Percentiles rank a stretch among this genome's conserved stretches.
phyloP scores from a whole-genome alignment of 1,284 basidiomycete species.

The Pseudozyma tsukubaensis region DNA sequence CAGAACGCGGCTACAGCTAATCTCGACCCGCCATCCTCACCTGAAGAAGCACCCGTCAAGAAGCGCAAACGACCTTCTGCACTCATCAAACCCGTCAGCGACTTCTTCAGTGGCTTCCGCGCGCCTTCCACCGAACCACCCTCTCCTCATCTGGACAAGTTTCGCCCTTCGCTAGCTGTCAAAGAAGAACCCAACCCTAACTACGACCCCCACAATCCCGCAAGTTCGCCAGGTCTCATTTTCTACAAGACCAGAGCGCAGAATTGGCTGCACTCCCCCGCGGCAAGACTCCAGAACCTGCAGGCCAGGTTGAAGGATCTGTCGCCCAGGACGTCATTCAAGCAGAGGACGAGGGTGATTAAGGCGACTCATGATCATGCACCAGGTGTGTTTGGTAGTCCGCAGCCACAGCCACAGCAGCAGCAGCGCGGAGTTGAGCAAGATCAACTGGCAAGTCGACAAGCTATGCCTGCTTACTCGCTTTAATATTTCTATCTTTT shows the following conservation, averaged over 20 bases:
- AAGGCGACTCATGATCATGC: neutral
- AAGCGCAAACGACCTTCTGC: conserved; percentile 11
- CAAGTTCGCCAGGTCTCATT: neutral
- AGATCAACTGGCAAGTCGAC: no score
- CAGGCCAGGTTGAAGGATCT: conserved; percentile 1
- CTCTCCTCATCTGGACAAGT: conserved; percentile 12
- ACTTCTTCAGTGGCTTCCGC: conserved; percentile 13
- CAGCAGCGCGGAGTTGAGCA: no score
- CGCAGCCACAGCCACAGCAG: no score
- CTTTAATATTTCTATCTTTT: no score
- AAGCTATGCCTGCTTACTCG: no score
- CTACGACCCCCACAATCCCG: neutral
- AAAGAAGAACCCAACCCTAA: conserved; percentile 1
- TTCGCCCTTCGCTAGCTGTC: conserved; percentile 4
- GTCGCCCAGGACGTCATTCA: neutral
- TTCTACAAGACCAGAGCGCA: neutral
- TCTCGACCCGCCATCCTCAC: neutral
- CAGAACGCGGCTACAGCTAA: neutral
- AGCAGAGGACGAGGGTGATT: neutral
- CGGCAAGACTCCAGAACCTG: neutral
- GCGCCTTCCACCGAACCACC: neutral
- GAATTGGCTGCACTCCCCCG: neutral
- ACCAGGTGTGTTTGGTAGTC: neutral
- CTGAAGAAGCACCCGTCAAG: conserved; percentile 1
- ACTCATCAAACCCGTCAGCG: neutral